A percentile compares a stretch with the other conserved stretches of the same genome.
Conservation (phyloP, 352 stramenopile species). For the Pythium aquatile region DNA sequence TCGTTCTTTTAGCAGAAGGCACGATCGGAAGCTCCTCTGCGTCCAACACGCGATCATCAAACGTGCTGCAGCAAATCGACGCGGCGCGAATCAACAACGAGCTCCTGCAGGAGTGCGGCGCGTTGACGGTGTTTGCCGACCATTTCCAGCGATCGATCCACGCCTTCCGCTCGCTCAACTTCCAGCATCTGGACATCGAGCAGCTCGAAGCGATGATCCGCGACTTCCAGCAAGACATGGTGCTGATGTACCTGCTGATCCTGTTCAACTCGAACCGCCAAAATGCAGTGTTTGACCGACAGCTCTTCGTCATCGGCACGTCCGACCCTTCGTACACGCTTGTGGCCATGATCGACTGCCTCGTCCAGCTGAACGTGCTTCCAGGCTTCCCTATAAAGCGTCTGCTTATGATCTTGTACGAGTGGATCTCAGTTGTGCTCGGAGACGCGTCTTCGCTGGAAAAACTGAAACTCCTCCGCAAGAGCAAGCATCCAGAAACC, state of each 20-base stretch:
- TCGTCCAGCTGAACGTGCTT: slow-evolving; percentile 66
- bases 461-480: slow-evolving; percentile 52
- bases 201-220: slow-evolving; percentile 57
- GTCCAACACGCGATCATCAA: slow-evolving; percentile 16
- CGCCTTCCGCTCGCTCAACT: slow-evolving; percentile 66
- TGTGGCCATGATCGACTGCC: slow-evolving; percentile 69
- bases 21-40: slow-evolving; percentile 26
- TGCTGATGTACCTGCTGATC: slow-evolving; percentile 75
- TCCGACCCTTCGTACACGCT: slow-evolving; percentile 54
- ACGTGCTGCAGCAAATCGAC: slow-evolving; percentile 47
- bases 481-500: slow-evolving; percentile 33
- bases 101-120: slow-evolving; percentile 68
- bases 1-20: slow-evolving; percentile 60
- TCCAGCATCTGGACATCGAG: slow-evolving; percentile 71
- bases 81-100: slow-evolving; percentile 62
- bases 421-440: slow-evolving; percentile 64
- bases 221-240: slow-evolving; percentile 75
- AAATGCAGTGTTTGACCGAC: slow-evolving; percentile 63
- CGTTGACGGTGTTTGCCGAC: slow-evolving; percentile 60
- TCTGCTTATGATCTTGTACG: slow-evolving; percentile 65
- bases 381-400: slow-evolving; percentile 81
- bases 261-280: slow-evolving; percentile 68
- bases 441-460: slow-evolving; percentile 50
- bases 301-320: slow-evolving; percentile 67
- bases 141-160: slow-evolving; percentile 65